Evolutionary conservation across 2,329 filamentous ascomycete species (phyloP), one percentile per base, ranked within the genome.

Genomic region (Penicillium janthinellum): DNA sequence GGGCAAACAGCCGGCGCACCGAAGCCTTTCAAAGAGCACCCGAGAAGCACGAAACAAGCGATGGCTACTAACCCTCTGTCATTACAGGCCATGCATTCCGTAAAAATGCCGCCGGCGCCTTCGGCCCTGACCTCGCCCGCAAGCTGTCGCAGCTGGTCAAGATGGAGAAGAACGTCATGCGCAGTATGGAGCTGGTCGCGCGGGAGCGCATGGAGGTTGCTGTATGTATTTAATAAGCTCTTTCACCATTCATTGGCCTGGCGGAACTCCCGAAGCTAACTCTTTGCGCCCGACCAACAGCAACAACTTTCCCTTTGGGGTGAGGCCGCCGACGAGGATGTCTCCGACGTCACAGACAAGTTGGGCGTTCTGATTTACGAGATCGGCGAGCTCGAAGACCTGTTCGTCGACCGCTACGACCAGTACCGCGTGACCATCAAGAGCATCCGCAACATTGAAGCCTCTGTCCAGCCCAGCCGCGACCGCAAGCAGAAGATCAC

Each of bases 141-240:
- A 99, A 99, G 86, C 88, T 99, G 64, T 92, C 93, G 42, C 91
- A 96, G 82, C 86, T 99, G 55, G 95, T 99, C 65, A 99, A 99
- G 87, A 99, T 99, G 95, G 95, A 99, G 83, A 99, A 99, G 88
- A 98, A 99, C 76, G 91, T 97, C 58, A 99, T 99, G 95, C 92
- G 95, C 78, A 97, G 92, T 77, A 88, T 98, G 84, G 95, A 99
- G 77, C 85, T 92, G 52, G 95, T 98, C 56, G 92, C 92, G 48
- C 89, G 92, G 73, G 95, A 99, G 84, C 89, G 95, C 71, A 98
- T 98, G 92, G 95, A 98, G 73, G 94, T 97, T 67, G 95, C 95
- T 73, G 92, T 96, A 90, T 73, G 91, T 85, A 28, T 54, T 50
- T 6, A 12, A 8, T 11, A 31, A 44, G 0, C 8, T 11, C 48